Evolutionary conservation across 768 basidiomycete species (phyloP).

Genomic region (Lactarius hatsudake): DNA sequence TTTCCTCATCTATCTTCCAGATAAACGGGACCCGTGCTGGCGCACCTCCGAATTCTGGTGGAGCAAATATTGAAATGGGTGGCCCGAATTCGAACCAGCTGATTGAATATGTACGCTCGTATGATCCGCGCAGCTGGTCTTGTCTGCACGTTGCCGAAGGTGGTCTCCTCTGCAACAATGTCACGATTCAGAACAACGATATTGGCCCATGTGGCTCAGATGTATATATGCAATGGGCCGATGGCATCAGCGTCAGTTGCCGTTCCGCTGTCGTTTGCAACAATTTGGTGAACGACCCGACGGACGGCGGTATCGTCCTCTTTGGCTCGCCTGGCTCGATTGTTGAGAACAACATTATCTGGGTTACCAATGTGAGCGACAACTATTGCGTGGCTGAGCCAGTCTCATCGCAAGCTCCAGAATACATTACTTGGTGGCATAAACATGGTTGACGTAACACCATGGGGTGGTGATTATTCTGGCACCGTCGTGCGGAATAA

Average conservation of each 20-base stretch:
- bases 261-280: slow-evolving; percentile 57
- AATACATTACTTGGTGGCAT: slow-evolving; percentile 72
- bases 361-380: slow-evolving; percentile 57
- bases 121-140: slow-evolving; percentile 77
- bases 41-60: slow-evolving; percentile 52
- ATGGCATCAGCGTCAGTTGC: slow-evolving; percentile 77
- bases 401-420: slow-evolving; percentile 35
- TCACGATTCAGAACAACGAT: slow-evolving; percentile 74
- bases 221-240: slow-evolving; percentile 70
- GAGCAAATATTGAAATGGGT: slow-evolving; percentile 84
- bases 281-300: slow-evolving; percentile 69
- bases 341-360: slow-evolving; percentile 76
- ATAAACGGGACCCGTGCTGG: slow-evolving; percentile 69
- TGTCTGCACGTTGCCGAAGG: slow-evolving; percentile 80
- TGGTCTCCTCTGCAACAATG: slow-evolving; percentile 57
- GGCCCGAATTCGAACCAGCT: slow-evolving; percentile 69
- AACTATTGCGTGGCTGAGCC: not conserved
- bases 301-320: slow-evolving; percentile 77
- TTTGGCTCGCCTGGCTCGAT: slow-evolving; percentile 73
- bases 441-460: slow-evolving; percentile 71
- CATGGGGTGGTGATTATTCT: slow-evolving; percentile 62
- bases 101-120: slow-evolving; percentile 73
- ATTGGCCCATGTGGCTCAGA: slow-evolving; percentile 76
- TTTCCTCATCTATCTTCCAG: slow-evolving; percentile 37
- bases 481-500: slow-evolving; percentile 67